Evolutionary conservation across 768 basidiomycete genomes (phyloP).

Genomic region (Pleurotus salmoneostramineus): DNA sequence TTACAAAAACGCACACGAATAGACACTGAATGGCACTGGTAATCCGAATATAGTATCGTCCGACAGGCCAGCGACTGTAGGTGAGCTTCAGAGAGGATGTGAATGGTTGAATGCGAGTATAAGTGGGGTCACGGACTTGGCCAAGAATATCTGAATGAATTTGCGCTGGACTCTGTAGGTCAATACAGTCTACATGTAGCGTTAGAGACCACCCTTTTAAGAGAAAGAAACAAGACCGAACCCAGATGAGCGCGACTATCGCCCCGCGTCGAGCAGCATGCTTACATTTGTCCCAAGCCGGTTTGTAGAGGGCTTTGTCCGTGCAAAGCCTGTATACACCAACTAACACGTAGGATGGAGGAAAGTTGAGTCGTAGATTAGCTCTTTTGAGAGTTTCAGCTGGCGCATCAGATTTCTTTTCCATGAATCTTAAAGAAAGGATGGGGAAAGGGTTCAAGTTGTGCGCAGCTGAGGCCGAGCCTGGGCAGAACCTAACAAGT

Average conservation of each 20-base stretch:
- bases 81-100: slow-evolving; percentile 40
- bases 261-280: slow-evolving; percentile 73
- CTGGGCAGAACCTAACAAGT: no score
- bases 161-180: slow-evolving; percentile 72
- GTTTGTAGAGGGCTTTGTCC: slow-evolving; percentile 62
- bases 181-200: slow-evolving; percentile 43
- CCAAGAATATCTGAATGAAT: slow-evolving; percentile 60
- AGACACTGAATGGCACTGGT: slow-evolving; percentile 59
- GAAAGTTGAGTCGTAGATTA: slow-evolving; percentile 61
- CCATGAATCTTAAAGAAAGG: no score
- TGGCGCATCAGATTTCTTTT: no score
- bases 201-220: not conserved
- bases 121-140: slow-evolving; percentile 40
- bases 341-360: slow-evolving; percentile 81
- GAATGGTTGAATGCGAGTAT: not conserved
- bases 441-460: no score
- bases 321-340: slow-evolving; percentile 81
- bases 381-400: slow-evolving; percentile 46
- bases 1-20: slow-evolving; percentile 52
- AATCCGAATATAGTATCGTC: slow-evolving; percentile 63
- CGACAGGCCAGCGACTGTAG: slow-evolving; percentile 58
- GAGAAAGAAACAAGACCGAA: slow-evolving; percentile 22
- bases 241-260: slow-evolving; percentile 69
- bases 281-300: slow-evolving; percentile 83
- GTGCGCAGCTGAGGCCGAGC: no score